A percentile compares a stretch with the other conserved stretches of the same genome.
phyloP scores from a whole-genome alignment of 805 yeast genomes.

The Wickerhamomyces bovis region DNA sequence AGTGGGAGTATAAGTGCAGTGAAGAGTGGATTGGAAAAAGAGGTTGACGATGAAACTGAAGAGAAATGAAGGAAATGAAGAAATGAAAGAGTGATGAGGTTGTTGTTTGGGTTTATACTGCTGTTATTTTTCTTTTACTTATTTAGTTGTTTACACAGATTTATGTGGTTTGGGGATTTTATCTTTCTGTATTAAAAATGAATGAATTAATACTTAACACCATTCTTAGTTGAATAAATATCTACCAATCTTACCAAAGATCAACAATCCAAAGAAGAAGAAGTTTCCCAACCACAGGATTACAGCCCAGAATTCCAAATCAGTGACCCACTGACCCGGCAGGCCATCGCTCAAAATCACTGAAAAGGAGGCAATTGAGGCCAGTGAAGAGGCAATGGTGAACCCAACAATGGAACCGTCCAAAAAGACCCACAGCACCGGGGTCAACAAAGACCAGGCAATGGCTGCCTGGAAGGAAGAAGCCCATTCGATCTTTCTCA shows the following conservation, averaged over 20 bases:
- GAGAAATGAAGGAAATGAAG: neutral
- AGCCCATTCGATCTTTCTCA: slow-evolving; percentile 64
- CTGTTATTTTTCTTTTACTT: neutral
- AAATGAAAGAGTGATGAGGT: neutral
- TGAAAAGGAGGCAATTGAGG: slow-evolving; percentile 16
- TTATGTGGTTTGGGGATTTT: neutral
- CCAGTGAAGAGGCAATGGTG: slow-evolving; percentile 29
- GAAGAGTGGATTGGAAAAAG: slow-evolving; percentile 41
- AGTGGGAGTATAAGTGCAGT: neutral
- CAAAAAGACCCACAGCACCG: slow-evolving; percentile 59
- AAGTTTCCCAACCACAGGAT: slow-evolving; percentile 56
- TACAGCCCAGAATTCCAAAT: slow-evolving; percentile 49
- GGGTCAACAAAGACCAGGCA: slow-evolving; percentile 56
- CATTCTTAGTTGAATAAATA: slow-evolving; percentile 30
- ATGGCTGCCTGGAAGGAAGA: slow-evolving; percentile 58
- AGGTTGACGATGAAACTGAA: slow-evolving; percentile 12
- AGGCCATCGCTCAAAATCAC: slow-evolving; percentile 19
- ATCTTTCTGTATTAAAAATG: neutral
- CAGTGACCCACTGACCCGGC: slow-evolving; percentile 30
- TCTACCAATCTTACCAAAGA: slow-evolving; percentile 68
- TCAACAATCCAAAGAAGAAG: slow-evolving; percentile 57
- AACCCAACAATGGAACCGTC: slow-evolving; percentile 56
- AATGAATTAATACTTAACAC: too few relatives aligned
- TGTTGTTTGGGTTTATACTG: neutral
- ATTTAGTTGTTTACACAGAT: neutral